phyloP scores from a whole-genome alignment of 345 rosid species.

The Conringia planisiliqua region DNA sequence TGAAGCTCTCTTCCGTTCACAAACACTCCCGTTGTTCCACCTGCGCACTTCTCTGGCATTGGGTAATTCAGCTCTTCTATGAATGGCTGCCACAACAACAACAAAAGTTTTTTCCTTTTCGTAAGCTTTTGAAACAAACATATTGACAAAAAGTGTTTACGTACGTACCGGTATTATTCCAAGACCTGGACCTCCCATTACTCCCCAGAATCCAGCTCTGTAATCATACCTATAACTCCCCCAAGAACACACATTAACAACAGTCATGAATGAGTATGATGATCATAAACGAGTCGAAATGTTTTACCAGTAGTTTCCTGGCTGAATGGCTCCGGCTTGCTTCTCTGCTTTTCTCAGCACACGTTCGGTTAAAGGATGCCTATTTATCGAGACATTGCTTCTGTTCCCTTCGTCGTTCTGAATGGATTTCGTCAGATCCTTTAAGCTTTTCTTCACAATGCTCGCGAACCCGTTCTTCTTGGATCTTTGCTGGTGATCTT shows the following conservation, averaged over 20 bases:
- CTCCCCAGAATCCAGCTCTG: conserved; percentile 96
- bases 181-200: conserved; percentile 77
- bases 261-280: neutral
- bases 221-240: conserved; percentile 70
- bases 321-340: conserved; percentile 68
- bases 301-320: conserved; percentile 81
- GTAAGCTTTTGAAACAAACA: conserved; percentile 2
- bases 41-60: conserved; percentile 73
- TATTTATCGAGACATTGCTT: conserved; percentile 59
- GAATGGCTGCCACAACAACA: conserved; percentile 54
- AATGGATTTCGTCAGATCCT: conserved; percentile 66
- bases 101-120: neutral
- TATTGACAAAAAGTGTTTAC: conserved; percentile 21
- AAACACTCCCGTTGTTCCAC: conserved; percentile 70
- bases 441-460: conserved; percentile 79
- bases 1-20: conserved; percentile 94
- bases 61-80: conserved; percentile 78
- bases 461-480: conserved; percentile 56
- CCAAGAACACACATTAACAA: neutral
- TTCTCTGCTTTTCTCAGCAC: conserved; percentile 70
- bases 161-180: conserved; percentile 73
- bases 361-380: conserved; percentile 59
- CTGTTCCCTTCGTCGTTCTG: conserved; percentile 58
- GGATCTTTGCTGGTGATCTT: conserved; percentile 52
- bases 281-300: neutral